Percentiles rank a stretch among this genome's conserved stretches.
Conservation (phyloP, 768 basidiomycete genomes). For the Mycena crocata region DNA sequence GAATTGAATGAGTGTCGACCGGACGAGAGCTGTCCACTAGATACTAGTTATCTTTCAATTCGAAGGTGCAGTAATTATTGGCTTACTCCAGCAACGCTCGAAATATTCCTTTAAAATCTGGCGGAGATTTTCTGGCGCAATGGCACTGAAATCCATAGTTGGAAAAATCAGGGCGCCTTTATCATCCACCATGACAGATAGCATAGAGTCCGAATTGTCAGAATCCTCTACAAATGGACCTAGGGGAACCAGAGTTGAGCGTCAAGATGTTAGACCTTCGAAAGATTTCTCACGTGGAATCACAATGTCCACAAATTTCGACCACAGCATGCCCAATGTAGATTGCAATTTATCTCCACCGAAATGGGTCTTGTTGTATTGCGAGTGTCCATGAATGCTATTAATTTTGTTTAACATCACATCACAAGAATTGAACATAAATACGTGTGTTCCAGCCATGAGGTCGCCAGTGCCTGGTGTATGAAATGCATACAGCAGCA, state of each 20-base stretch:
- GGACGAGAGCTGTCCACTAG: neutral
- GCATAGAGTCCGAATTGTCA: too few species aligned
- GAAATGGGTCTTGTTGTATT: constrained; percentile 10
- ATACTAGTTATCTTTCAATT: neutral
- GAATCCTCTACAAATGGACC: neutral
- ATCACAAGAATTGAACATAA: neutral
- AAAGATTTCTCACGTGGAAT: constrained; percentile 1
- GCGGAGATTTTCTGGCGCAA: neutral
- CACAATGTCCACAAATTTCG: constrained; percentile 2
- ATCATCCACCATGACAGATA: neutral
- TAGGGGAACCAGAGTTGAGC: neutral
- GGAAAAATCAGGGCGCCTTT: constrained; percentile 6
- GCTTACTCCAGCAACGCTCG: constrained; percentile 8
- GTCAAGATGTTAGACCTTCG: neutral
- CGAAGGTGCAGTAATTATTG: neutral
- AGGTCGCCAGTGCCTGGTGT: constrained; percentile 6
- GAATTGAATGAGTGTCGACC: neutral
- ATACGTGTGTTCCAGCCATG: constrained; percentile 7
- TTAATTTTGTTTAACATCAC: neutral
- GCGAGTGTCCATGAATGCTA: constrained; percentile 18
- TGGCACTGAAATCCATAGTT: neutral
- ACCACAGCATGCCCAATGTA: constrained; percentile 8
- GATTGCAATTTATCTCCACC: neutral
- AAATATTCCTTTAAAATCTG: neutral
- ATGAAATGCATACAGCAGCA: constrained; percentile 16